A percentile compares a stretch with the other conserved stretches of the same genome.
These are phyloP conservation scores for Lantana camara DNA, from an alignment of 257 asterid species.

Conservation along the genomic window DNA sequence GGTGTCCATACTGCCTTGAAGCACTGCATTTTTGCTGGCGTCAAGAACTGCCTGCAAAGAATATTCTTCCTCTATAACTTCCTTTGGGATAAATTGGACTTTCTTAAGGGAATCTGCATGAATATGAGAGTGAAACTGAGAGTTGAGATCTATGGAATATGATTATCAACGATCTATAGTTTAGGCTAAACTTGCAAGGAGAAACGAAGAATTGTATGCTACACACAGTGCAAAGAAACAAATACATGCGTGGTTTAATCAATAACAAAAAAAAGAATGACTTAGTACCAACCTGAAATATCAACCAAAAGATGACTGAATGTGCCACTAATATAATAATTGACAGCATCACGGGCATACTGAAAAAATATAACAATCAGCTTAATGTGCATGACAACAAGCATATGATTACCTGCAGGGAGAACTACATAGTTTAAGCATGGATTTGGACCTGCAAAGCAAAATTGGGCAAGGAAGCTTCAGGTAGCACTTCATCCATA, in stretches of 20 bases:
- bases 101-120: constrained; percentile 64
- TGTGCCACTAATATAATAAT: constrained; percentile 62
- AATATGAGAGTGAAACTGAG: constrained; percentile 22
- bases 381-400: constrained; percentile 2
- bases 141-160: neutral
- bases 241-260: neutral
- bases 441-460: constrained; percentile 62
- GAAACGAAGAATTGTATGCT: constrained; percentile 9
- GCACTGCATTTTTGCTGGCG: constrained; percentile 75
- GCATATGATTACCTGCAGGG: constrained; percentile 22
- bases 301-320: constrained; percentile 61
- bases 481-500: constrained; percentile 93
- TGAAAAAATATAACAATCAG: constrained; percentile 32
- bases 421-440: constrained; percentile 23
- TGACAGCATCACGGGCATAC: constrained; percentile 77
- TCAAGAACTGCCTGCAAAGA: constrained; percentile 73
- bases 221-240: constrained; percentile 1
- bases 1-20: constrained; percentile 77
- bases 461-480: constrained; percentile 68
- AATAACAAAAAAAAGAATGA: neutral
- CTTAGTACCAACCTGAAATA: constrained; percentile 72
- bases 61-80: constrained; percentile 56
- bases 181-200: constrained; percentile 2
- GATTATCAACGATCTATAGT: constrained; percentile 10
- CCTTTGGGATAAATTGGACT: constrained; percentile 53